Conservation (phyloP, 495 filamentous ascomycete species). For the Talaromyces liani region DNA sequence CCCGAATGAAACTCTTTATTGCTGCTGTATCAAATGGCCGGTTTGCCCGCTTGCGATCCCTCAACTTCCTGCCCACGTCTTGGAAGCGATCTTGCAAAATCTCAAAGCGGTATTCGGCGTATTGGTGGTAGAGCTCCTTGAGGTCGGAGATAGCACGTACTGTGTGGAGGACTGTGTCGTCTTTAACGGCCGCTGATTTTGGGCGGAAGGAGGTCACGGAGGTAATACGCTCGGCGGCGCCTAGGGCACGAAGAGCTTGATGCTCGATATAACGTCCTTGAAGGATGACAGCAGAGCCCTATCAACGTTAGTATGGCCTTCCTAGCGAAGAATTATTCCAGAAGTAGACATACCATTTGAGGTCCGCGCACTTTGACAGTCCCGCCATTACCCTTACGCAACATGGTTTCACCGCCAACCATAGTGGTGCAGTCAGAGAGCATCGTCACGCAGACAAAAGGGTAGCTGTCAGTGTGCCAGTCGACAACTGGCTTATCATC, state of each 20-base stretch:
- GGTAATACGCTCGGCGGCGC: conserved; percentile 59
- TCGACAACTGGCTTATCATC: conserved; percentile 60
- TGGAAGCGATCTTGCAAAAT: conserved; percentile 56
- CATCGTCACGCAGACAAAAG: conserved; percentile 73
- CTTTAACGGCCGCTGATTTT: conserved; percentile 45
- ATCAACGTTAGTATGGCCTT: not conserved
- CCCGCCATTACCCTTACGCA: conserved; percentile 52
- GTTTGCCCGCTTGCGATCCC: conserved; percentile 33
- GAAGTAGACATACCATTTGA: conserved; percentile 44
- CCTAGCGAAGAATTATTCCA: not conserved
- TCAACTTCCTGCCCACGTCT: conserved; percentile 33
- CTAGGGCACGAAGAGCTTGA: conserved; percentile 56
- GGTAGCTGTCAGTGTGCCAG: conserved; percentile 71
- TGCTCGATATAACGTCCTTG: conserved; percentile 70
- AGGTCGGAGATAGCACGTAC: conserved; percentile 60
- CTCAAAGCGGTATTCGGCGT: conserved; percentile 61
- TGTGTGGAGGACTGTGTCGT: conserved; percentile 61
- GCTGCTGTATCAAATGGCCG: conserved; percentile 33
- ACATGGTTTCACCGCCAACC: conserved; percentile 65
- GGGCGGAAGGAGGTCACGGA: conserved; percentile 70
- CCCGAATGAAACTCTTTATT: conserved; percentile 38
- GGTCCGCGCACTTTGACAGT: conserved; percentile 64
- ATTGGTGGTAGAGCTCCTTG: conserved; percentile 63
- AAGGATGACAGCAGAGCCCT: conserved; percentile 62
- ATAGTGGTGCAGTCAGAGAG: conserved; percentile 63